Percentiles rank a stretch among this genome's conserved stretches.
Conservation (phyloP, 768 basidiomycete genomes). For the Lactarius akahatsu region DNA sequence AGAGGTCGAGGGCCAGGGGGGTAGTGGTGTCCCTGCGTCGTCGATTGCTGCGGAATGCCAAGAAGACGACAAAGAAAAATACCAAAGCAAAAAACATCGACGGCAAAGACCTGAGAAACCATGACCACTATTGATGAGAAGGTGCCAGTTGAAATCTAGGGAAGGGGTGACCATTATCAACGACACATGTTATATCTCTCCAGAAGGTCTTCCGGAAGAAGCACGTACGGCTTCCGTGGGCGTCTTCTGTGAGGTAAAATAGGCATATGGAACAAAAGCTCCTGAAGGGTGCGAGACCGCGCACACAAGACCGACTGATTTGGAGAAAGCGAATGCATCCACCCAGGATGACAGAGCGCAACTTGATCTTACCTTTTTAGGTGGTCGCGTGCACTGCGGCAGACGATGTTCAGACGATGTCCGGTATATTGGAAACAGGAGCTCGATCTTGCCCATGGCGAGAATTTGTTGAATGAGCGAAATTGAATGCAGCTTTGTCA, state of each 20-base stretch:
- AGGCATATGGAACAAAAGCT: neutral
- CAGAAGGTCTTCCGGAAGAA: neutral
- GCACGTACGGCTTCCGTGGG: neutral
- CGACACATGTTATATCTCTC: neutral
- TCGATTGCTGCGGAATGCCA: neutral
- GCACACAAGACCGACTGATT: too few relatives aligned
- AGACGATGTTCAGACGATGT: neutral
- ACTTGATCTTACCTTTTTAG: neutral
- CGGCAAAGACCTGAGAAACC: neutral
- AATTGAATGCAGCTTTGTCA: neutral
- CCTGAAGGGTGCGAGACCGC: neutral
- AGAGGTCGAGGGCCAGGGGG: slow-evolving; percentile 8
- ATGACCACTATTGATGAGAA: neutral
- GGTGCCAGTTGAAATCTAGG: neutral
- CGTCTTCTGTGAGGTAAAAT: neutral
- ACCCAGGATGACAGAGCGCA: neutral
- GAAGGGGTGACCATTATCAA: neutral
- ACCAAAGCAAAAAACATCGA: neutral
- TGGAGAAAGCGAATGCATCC: neutral
- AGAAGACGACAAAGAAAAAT: neutral
- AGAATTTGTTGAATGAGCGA: too few relatives aligned
- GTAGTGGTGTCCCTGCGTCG: neutral
- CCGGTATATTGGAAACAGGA: neutral
- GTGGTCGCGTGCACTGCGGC: neutral
- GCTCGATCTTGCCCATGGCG: neutral